A percentile compares a stretch with the other conserved stretches of the same genome.
phyloP scores from a whole-genome alignment of 768 basidiomycete genomes.

The Cystofilobasidium bisporidii region DNA sequence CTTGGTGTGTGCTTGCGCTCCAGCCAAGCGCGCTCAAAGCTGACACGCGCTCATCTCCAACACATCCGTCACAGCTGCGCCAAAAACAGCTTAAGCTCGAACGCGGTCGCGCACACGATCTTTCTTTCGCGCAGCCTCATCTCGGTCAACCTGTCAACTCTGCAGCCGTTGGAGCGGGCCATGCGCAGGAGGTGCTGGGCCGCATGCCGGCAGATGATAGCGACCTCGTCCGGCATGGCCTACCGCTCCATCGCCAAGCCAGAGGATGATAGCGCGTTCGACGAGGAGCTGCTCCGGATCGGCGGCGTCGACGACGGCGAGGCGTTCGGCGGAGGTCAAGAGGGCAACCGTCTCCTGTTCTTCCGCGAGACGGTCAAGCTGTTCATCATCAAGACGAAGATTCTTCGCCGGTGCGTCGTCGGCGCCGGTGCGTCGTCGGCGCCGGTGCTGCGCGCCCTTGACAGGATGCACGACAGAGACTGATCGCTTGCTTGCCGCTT shows the following conservation, averaged over 20 bases:
- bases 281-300: background rate
- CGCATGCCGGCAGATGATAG: background rate
- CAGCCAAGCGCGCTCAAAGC: too few species aligned
- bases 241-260: background rate
- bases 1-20: background rate
- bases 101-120: background rate
- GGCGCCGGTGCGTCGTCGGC: background rate
- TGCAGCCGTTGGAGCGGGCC: background rate
- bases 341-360: background rate
- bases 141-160: background rate
- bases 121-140: background rate
- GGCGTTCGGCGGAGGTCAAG: background rate
- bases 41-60: too few species aligned
- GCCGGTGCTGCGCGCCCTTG: too few species aligned
- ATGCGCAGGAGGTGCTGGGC: background rate
- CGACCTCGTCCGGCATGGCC: background rate
- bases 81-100: constrained; percentile 1
- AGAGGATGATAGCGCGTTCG: background rate
- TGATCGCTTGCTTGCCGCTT: too few species aligned
- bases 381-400: background rate
- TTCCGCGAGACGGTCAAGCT: constrained; percentile 3
- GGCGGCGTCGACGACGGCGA: background rate
- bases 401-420: background rate
- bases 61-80: background rate
- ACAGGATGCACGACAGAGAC: too few species aligned